Evolutionary conservation across 805 yeast species (phyloP).

Genomic region (Wickerhamiella shivajii): DNA sequence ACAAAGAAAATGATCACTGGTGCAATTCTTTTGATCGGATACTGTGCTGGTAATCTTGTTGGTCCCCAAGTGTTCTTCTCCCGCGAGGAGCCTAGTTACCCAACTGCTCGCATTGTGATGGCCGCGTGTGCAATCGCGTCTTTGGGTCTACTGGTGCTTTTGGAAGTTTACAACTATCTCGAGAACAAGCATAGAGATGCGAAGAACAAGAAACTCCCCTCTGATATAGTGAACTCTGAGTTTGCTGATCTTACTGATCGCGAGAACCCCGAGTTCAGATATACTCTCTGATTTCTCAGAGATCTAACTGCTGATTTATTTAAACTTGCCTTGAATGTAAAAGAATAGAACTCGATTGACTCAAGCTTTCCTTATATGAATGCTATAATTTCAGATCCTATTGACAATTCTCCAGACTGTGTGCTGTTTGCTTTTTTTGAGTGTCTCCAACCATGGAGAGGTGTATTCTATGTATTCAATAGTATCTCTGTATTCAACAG

Average conservation of each 20-base stretch:
- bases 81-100: conserved; percentile 42
- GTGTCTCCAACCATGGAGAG: too few species aligned
- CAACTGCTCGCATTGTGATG: conserved; percentile 41
- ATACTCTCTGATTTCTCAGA: conserved; percentile 13
- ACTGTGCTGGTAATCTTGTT: conserved; percentile 51
- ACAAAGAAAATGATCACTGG: conserved; percentile 53
- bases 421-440: too few species aligned
- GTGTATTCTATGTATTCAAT: too few species aligned
- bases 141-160: conserved; percentile 20
- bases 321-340: too few species aligned
- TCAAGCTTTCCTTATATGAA: too few species aligned
- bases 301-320: too few species aligned
- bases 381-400: too few species aligned
- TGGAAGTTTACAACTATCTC: conserved; percentile 14
- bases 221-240: conserved; percentile 4
- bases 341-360: too few species aligned
- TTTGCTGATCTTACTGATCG: conserved; percentile 39
- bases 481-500: too few species aligned
- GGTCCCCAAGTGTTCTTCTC: conserved; percentile 60
- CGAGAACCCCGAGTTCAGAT: conserved; percentile 39
- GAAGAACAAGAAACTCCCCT: background rate
- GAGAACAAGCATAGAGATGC: conserved; percentile 7
- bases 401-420: too few species aligned
- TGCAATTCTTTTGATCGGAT: conserved; percentile 45
- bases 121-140: conserved; percentile 35